Base-by-base conservation (phyloP, 768 basidiomycete genomes). In the Lactifluus pinguis region DNA sequence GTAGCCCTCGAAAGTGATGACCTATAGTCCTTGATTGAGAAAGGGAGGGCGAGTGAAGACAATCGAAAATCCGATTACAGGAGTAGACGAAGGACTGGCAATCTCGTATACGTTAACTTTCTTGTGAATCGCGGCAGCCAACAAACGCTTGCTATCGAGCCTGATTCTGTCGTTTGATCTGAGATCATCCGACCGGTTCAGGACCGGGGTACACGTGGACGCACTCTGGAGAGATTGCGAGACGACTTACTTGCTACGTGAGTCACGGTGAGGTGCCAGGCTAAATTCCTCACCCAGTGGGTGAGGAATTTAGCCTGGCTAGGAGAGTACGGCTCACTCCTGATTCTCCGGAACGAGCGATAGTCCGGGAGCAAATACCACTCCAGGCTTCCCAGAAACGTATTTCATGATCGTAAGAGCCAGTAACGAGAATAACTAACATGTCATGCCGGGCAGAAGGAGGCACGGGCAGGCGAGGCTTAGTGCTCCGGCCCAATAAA, bases 351-450 rank as follows among this genome's bases (percentile, higher is more conserved):
- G 85, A 85, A 64, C 90, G 83, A 55, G 93, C 80, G 68, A 98
- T 95, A 32, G 95, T 98, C 41, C 94, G 80, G 48, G 92, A 95
- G 74, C 97, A 98, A 50, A 98, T 98, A 9, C 97, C 97, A 72
- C 91, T 94, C 95, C 97, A 98, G n/a, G 97, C 97, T 74, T 99
- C 97, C 97, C 97, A 99, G 72, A 98, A 98, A 39, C 97, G 83
- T 61, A 98, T 97, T 72, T 98, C 95, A 70, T 98, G 95, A 74
- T 99, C 97, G 73, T 99, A 98, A 25, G 94, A 97, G 48, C 95
- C 95, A 21, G 95, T 98, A 42, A 97, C 94, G 45, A 98, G 83
- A 57, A 97, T 87, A 34, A 98, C 94, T 52, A 92, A 93, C 85
- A 98, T 90, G 64, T 74, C 73, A 59, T 69, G 68, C 14, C 71